Base-by-base conservation (phyloP, 345 rosid species). In the Pistacia vera region DNA sequence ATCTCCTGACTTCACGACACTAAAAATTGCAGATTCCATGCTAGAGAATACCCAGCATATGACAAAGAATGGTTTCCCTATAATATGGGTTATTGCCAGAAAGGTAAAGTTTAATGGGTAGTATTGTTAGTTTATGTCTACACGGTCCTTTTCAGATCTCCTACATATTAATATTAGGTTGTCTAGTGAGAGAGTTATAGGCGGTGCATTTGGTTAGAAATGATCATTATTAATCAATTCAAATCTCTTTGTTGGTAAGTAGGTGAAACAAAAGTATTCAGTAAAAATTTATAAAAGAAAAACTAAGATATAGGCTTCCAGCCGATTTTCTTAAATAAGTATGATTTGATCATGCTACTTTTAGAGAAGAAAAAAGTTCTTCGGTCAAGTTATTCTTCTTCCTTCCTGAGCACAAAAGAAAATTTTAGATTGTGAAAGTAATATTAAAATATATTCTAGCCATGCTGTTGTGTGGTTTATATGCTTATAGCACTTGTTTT, bases 11-110 rank as follows among this genome's bases (percentile, higher is more conserved):
- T 72, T 78, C n/a, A 52, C 49, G 55, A 64, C 16, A 16, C 13
- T 64, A 62, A 72, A 41, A 63, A 69, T 77, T 79, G 73, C 81
- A 93, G 99, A 87, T 93, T 95, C 75, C 99, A 95, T 86, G 98
- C 97, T 36, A 93, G 84, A 83, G 99, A 95, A 80, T 95, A 90
- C 79, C 99, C 99, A 58, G 90, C 86, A 13, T 93, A 84, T 65
- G 92, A 92, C 77, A 81, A 90, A 83, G 72, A 82, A 63, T 81
- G 51, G 20, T 95, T 95, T 83, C 95, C 98, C 2, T 85, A 38
- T 80, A 85, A 88, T 73, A 84, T 90, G 95, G 98, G 99, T n/a
- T 93, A 85, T 80, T 95, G 99, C 78, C 98, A 95, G 79, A 88
- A 13, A 80, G 97, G 99, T 93, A 83, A 59, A 11, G n/a, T 75